Percentiles rank a stretch among this genome's conserved stretches.
Evolutionary conservation across 139 green algal genomes (phyloP).

Genomic region (Tetradesmus obliquus): DNA sequence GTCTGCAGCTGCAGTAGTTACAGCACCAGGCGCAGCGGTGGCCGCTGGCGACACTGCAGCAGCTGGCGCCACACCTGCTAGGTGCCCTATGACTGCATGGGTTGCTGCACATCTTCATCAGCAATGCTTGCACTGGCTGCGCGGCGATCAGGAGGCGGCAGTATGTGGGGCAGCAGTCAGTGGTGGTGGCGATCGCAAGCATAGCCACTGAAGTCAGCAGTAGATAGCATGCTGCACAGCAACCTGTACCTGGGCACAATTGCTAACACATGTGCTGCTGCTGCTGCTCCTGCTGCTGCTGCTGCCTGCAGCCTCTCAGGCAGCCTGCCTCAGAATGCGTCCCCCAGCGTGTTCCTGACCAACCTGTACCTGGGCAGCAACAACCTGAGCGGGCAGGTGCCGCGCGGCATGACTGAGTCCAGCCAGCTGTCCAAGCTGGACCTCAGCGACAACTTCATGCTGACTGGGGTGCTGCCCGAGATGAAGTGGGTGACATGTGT

Average conservation of each 20-base stretch:
- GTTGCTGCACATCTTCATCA: no score
- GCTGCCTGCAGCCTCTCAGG: slow-evolving; percentile 21
- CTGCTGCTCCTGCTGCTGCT: not conserved
- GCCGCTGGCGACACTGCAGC: not conserved
- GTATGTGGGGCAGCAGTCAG: no score
- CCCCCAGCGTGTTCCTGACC: not conserved
- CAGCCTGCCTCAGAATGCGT: not conserved
- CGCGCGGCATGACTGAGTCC: not conserved
- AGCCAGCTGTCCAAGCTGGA: slow-evolving; percentile 33
- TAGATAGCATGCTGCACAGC: not conserved
- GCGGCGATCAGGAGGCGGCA: no score
- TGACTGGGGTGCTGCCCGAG: slow-evolving; percentile 21
- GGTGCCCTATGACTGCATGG: no score
- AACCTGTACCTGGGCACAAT: no score
- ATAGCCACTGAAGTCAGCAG: not conserved
- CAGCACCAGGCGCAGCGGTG: not conserved
- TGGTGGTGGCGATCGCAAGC: not conserved
- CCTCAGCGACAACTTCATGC: slow-evolving; percentile 25
- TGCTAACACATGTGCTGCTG: not conserved
- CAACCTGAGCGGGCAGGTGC: slow-evolving; percentile 28
- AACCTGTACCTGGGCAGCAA: slow-evolving; percentile 28
- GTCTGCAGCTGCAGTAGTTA: not conserved
- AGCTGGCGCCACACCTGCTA: not conserved
- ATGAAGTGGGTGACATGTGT: not conserved
- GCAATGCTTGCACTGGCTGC: no score